Evolutionary conservation across 2,329 filamentous ascomycete genomes (phyloP), one percentile per base, ranked within the genome.

Genomic region (Pestalotiopsis sp.): DNA sequence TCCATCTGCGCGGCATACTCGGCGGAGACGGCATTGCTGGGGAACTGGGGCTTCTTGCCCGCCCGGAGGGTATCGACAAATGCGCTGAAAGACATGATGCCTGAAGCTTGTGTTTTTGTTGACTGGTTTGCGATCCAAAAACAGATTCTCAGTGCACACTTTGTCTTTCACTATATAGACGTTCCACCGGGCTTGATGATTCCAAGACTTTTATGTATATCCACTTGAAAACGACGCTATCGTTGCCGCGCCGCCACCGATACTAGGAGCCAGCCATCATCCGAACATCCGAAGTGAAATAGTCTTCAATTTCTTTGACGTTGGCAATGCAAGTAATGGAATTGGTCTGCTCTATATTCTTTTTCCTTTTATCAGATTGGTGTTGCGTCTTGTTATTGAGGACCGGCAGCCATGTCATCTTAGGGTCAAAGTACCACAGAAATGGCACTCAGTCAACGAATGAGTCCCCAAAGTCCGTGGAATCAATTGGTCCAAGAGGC

Each of bases 81-180:
- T 17, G 77, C 71, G 65, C 76, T 68, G 66, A 85, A 75, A n/a
- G 83, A 79, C 81, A 83, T 84, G 97, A 94, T 94, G 93, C 20
- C n/a, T 38, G 6, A 23, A n/a, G 25, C 9, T 62, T 12, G 31
- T 62, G n/a, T 20, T 13, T 62, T 36, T 39, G 31, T 36, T 62
- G 27, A 62, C 17, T 20, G 39, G 13, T 36, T 11, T 13, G 39
- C 20, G 3, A 23, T 23, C 39, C 39, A 31, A 20, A 31, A 25
- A 36, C 6, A 9, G 31, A 36, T 36, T 36, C 7, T 9, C 7
- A 36, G 62, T 52, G 49, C 20, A 17, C 36, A n/a, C 52, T 38
- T 38, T 31, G 9, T 39, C 38, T 64, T 64, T 64, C 39, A 55
- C 62, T 64, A 45, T 55, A 64, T 64, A 49, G 59, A 62, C 59